Conservation (phyloP, 164 flowering plant species). For the Nymphaea colorata region DNA sequence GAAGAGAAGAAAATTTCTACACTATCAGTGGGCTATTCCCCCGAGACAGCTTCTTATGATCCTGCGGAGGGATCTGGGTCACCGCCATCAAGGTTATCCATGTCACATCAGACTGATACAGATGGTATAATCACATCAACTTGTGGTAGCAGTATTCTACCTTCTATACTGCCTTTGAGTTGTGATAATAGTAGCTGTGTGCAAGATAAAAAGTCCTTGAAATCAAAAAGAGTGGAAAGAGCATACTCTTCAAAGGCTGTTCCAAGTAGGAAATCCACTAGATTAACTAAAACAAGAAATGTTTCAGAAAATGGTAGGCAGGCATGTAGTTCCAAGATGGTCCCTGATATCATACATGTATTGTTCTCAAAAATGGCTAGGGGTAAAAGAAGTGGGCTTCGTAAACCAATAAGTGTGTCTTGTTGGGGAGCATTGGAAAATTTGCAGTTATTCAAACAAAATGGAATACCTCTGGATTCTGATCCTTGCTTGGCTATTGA, state of each 20-base stretch:
- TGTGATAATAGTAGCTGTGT: background rate
- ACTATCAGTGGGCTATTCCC: background rate
- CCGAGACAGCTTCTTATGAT: background rate
- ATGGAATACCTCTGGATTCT: constrained; percentile 9
- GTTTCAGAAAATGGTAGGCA: constrained; percentile 17
- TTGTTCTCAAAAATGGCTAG: constrained; percentile 18
- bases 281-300: constrained; percentile 15
- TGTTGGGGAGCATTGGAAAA: constrained; percentile 42
- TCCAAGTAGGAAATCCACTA: constrained; percentile 16
- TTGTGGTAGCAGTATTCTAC: constrained; percentile 11
- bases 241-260: constrained; percentile 17
- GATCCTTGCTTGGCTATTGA: constrained; percentile 10
- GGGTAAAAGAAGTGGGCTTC: constrained; percentile 43
- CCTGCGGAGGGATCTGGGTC: background rate
- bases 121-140: constrained; percentile 4
- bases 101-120: background rate
- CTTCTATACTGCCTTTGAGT: background rate
- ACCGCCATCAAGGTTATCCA: background rate
- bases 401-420: constrained; percentile 45
- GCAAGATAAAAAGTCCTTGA: background rate
- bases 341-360: constrained; percentile 5
- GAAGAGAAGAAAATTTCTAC: background rate
- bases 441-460: constrained; percentile 21
- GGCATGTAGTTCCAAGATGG: constrained; percentile 7
- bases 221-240: background rate